Percentiles rank a stretch among this genome's conserved stretches.
phyloP scores from a whole-genome alignment of 805 yeast species.

The Saccharomycopsis oosterbeekiorum region DNA sequence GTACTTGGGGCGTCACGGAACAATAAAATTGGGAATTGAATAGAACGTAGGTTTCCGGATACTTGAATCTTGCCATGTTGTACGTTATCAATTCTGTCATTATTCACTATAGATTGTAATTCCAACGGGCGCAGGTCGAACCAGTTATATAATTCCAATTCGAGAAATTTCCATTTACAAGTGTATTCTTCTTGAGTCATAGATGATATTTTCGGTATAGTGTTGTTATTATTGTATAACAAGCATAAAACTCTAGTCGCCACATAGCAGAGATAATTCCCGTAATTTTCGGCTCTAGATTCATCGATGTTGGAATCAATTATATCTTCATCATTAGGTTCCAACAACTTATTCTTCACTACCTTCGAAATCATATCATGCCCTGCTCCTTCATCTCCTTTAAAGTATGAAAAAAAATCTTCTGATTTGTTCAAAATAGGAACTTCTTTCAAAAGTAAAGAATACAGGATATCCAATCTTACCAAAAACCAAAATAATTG shows the following conservation, averaged over 20 bases:
- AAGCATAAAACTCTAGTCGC: slow-evolving; percentile 5
- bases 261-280: slow-evolving; percentile 7
- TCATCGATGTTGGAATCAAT: background rate
- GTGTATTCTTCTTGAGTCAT: background rate
- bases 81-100: slow-evolving; percentile 5
- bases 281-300: background rate
- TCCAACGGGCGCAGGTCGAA: slow-evolving; percentile 3
- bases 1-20: background rate
- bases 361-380: background rate
- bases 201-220: background rate
- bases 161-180: slow-evolving; percentile 5
- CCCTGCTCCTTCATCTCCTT: background rate
- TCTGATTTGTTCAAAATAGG: background rate
- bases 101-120: slow-evolving; percentile 4
- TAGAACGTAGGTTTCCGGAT: background rate
- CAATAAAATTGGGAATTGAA: slow-evolving; percentile 11
- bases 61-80: slow-evolving; percentile 4
- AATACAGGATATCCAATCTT: slow-evolving; percentile 12
- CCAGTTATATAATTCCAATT: slow-evolving; percentile 6
- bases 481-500: slow-evolving; percentile 14
- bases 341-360: background rate
- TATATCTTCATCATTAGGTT: background rate
- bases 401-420: background rate
- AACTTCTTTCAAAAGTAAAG: slow-evolving; percentile 4
- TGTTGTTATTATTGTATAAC: background rate